A percentile compares a stretch with the other conserved stretches of the same genome.
Conservation (phyloP, 345 rosid genomes). For the Acer saccharum region DNA sequence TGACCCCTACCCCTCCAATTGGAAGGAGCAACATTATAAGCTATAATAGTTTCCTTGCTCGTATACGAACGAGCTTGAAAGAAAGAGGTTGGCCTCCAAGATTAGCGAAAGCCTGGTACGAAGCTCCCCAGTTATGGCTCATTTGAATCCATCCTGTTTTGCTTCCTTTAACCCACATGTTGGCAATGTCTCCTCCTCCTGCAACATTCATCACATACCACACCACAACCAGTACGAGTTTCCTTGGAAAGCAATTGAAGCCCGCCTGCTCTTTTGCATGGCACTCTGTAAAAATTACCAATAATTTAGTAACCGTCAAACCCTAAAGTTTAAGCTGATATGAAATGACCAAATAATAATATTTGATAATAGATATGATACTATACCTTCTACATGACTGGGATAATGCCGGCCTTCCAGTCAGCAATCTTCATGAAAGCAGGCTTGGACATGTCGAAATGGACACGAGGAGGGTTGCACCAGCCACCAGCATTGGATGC, state of each 20-base stretch:
- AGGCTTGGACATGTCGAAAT: slow-evolving; percentile 86
- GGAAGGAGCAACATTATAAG: slow-evolving; percentile 66
- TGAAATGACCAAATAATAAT: no score
- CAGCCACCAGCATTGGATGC: slow-evolving; percentile 78
- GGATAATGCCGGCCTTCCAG: slow-evolving; percentile 89
- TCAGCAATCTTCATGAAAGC: slow-evolving; percentile 82
- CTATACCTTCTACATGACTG: slow-evolving; percentile 72
- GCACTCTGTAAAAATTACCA: slow-evolving; percentile 38
- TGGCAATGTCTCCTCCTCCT: slow-evolving; percentile 60
- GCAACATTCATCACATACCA: slow-evolving; percentile 77
- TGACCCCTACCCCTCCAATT: slow-evolving; percentile 59
- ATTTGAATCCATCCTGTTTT: slow-evolving; percentile 71
- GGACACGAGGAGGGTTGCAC: slow-evolving; percentile 89
- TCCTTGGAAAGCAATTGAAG: slow-evolving; percentile 44
- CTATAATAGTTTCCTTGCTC: slow-evolving; percentile 57
- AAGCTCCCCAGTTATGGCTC: slow-evolving; percentile 97
- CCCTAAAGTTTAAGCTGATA: no score
- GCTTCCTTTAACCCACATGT: slow-evolving; percentile 73
- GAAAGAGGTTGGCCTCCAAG: slow-evolving; percentile 76
- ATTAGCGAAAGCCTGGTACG: slow-evolving; percentile 83
- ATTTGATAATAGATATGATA: no score
- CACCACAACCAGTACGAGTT: slow-evolving; percentile 64
- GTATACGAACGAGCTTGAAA: slow-evolving; percentile 68
- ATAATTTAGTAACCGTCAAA: no score
- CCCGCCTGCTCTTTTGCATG: slow-evolving; percentile 54